Evolutionary conservation across 306 rosid species (phyloP), one percentile per base, ranked within the genome.

Genomic region (Ormosia emarginata): DNA sequence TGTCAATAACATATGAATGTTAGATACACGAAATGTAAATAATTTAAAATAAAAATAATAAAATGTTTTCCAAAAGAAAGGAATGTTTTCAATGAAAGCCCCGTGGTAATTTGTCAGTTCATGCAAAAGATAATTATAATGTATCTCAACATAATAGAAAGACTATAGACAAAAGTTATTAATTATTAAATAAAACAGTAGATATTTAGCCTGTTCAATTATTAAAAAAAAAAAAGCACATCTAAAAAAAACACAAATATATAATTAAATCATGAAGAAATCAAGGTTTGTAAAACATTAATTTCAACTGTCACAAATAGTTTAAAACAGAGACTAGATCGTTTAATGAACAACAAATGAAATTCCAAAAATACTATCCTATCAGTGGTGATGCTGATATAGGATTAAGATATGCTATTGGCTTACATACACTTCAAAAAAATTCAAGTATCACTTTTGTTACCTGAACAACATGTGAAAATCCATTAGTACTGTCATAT

Each of bases 1-100:
- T 93, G 91, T 82, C 58, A 78, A 61, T 69, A 75, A 79, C 12
- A 34, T 9, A 81, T 29, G 18, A 37, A 80, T 34, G 73, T 86
- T 17, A 76, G 30, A 78, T 66, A 11, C 67, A 11, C 40, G 44
- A 52, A 81, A 59, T 41, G 4, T 9, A 13, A 62, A 62, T 13
- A 11, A 6, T 33, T 17, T 29, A 46, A 50, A 24, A 24, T 24
- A 37, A 3, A 55, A 71, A 63, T 30, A 11, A 80, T 44, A 68
- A 66, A 53, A 67, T 24, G 50, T 53, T 39, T 67, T 39, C 37
- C 55, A 24, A 24, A 24, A 24, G 24, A 50, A 17, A 6, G 55
- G 0, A 18, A 57, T 40, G 67, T 17, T 64, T 77, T 9, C n/a
- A 33, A 9, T 40, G 41, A 6, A 62, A 33, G 3, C 62, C 33